Base-by-base conservation (phyloP, 2,329 filamentous ascomycete species). In the Alternaria gaisen region DNA sequence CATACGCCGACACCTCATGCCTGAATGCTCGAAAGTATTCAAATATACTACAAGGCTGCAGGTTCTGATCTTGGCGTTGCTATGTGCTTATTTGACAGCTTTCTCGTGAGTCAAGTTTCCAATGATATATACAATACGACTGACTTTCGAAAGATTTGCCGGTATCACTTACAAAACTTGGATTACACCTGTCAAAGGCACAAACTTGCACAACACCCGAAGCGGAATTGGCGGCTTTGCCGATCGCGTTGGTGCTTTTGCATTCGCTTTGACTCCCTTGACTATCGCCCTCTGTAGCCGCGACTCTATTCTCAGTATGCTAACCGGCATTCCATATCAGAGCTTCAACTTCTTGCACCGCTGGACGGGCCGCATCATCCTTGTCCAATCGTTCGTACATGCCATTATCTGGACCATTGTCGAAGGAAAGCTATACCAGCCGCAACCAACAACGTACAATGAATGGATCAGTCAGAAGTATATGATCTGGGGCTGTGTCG, bases 361-460 rank as follows among this genome's bases (percentile, higher is more conserved):
- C 36, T 59, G 52, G 51, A 59, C 56, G 6, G 56, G 56, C 30
- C 56, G 56, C 51, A 59, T 59, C 30, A 59, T 59, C 22, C 56
- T 59, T 20, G 36, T 56, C 0, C 56, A 59, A 28, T 56, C 52
- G 18, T 59, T 59, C 22, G 22, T 55, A 43, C 52, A 59, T 14
- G 43, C 56, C 16, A 56, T 59, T 24, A 56, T 59, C 14, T 59
- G 56, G 56, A 56, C 51, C 14, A 44, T 59, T 18, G 30, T 59
- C 2, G 56, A 59, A 44, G 56, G 36, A 56, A 59, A 50, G 51
- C 56, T 59, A 28, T 56, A 59, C 38, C 56, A 59, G 9, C 56
- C 56, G 2, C 56, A 59, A 12, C 56, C 56, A 22, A 50, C 56
- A 8, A 55, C 52, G 4, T 59, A 59, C 28, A 22, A 26, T 6